Percentiles rank a stretch among this genome's conserved stretches.
Evolutionary conservation across 2,329 filamentous ascomycete species (phyloP).

Genomic region (Penicillium sp.): DNA sequence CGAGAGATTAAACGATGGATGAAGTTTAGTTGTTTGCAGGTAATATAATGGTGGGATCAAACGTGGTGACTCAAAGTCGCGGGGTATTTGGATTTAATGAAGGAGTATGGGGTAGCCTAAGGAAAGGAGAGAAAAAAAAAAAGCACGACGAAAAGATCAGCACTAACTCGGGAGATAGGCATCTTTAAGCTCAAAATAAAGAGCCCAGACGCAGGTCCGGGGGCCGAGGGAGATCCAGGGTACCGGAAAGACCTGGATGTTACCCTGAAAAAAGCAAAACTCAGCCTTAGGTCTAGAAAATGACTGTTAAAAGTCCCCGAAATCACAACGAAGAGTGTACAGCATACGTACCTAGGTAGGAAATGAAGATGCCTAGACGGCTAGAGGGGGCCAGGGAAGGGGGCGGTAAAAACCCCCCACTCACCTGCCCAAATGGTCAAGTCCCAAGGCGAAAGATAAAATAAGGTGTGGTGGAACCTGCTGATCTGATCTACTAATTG

Average conservation of each 20-base stretch:
- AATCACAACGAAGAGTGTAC: background rate
- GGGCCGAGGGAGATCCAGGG: conserved; percentile 14
- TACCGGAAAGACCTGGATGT: background rate
- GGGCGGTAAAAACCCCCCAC: too few relatives aligned
- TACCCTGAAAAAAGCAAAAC: conserved; percentile 1
- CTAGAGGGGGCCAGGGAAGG: too few relatives aligned
- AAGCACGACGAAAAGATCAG: conserved; percentile 1
- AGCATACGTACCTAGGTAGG: background rate
- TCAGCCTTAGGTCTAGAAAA: background rate
- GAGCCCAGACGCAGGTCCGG: conserved; percentile 3
- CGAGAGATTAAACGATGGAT: background rate
- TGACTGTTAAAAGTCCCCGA: background rate
- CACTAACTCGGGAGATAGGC: conserved; percentile 9
- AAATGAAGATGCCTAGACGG: conserved; percentile 11
- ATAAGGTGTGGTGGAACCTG: conserved; percentile 24
- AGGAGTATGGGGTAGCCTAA: background rate
- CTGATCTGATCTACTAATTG: conserved; percentile 11
- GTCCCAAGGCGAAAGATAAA: background rate
- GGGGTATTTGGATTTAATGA: background rate
- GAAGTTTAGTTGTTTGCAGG: background rate
- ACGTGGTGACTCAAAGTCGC: too few relatives aligned
- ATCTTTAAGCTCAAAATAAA: conserved; percentile 17
- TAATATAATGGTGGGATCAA: background rate
- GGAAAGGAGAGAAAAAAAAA: background rate
- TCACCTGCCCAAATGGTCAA: too few relatives aligned